Evolutionary conservation across 345 rosid genomes (phyloP).

Genomic region (Eucalyptus sp.): DNA sequence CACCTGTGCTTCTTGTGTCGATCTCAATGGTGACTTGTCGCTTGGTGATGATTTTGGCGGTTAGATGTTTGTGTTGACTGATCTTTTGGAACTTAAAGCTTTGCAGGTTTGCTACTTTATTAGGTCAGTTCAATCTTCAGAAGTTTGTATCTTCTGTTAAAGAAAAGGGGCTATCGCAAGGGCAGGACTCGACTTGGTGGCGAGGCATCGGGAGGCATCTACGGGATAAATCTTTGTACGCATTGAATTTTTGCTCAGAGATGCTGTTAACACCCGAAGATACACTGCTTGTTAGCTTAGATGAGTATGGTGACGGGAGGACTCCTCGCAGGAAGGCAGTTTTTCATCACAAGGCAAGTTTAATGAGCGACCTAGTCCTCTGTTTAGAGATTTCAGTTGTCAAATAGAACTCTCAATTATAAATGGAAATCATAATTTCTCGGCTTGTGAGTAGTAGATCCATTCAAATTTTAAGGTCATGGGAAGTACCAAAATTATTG

Average conservation of each 20-base stretch:
- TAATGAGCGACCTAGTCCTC: not conserved
- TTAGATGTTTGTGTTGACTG: not conserved
- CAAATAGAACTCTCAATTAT: not conserved
- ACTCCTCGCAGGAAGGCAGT: slow-evolving; percentile 62
- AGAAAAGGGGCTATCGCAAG: slow-evolving; percentile 5
- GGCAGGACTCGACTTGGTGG: slow-evolving; percentile 19
- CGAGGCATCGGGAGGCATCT: slow-evolving; percentile 15
- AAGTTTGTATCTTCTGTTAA: slow-evolving; percentile 45
- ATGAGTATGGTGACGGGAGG: slow-evolving; percentile 27
- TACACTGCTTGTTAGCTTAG: slow-evolving; percentile 47
- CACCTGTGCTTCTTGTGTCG: not conserved
- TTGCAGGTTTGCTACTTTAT: slow-evolving; percentile 52
- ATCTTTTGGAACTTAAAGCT: not conserved
- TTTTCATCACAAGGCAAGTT: slow-evolving; percentile 48
- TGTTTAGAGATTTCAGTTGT: not conserved
- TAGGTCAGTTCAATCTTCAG: slow-evolving; percentile 73
- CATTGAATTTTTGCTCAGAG: slow-evolving; percentile 69
- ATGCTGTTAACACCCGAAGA: slow-evolving; percentile 52
- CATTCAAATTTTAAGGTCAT: not conserved
- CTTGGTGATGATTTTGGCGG: not conserved
- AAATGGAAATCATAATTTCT: not conserved
- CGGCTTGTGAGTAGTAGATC: not conserved
- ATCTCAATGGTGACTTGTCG: not conserved
- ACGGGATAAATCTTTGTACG: slow-evolving; percentile 62
- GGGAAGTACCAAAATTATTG: not conserved